Evolutionary conservation across 768 basidiomycete species (phyloP).

Genomic region (Mycena epipterygia): DNA sequence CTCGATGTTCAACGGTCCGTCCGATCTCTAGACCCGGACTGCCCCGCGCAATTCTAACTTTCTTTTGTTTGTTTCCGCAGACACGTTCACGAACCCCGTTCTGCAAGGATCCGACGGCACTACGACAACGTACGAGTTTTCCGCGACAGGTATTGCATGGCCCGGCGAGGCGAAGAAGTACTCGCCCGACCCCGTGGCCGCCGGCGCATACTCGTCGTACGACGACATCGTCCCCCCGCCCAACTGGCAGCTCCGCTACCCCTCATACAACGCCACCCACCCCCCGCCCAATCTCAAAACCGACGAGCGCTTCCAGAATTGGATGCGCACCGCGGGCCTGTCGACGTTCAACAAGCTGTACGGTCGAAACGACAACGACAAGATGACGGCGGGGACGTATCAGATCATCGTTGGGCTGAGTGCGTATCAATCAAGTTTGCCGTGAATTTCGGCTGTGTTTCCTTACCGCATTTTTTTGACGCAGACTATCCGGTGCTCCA

Average conservation of each 20-base stretch:
- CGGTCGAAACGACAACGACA: conserved; percentile 87
- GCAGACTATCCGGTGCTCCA: conserved; percentile 94
- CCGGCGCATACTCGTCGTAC: conserved; percentile 67
- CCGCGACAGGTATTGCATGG: conserved; percentile 91
- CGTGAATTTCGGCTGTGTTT: no score
- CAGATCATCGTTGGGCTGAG: conserved; percentile 84
- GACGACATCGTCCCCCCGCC: conserved; percentile 89
- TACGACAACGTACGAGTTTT: conserved; percentile 79
- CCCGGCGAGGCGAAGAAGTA: conserved; percentile 95
- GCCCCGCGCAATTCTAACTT: background rate
- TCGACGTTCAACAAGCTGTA: conserved; percentile 98
- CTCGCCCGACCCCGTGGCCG: conserved; percentile 61
- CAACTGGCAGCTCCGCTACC: conserved; percentile 86
- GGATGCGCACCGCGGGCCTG: conserved; percentile 98
- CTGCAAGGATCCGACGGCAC: conserved; percentile 60
- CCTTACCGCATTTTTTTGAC: no score
- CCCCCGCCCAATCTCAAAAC: conserved; percentile 80
- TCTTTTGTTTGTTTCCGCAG: no score
- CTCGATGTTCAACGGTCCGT: conserved; percentile 92
- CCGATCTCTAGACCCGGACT: background rate
- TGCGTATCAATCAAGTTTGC: no score
- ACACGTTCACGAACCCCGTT: conserved; percentile 80
- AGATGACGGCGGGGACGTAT: conserved; percentile 81
- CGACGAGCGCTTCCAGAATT: conserved; percentile 98
- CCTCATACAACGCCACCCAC: conserved; percentile 74